Evolutionary conservation across 2,329 filamentous ascomycete species (phyloP).

Genomic region (Microdochium nivale): DNA sequence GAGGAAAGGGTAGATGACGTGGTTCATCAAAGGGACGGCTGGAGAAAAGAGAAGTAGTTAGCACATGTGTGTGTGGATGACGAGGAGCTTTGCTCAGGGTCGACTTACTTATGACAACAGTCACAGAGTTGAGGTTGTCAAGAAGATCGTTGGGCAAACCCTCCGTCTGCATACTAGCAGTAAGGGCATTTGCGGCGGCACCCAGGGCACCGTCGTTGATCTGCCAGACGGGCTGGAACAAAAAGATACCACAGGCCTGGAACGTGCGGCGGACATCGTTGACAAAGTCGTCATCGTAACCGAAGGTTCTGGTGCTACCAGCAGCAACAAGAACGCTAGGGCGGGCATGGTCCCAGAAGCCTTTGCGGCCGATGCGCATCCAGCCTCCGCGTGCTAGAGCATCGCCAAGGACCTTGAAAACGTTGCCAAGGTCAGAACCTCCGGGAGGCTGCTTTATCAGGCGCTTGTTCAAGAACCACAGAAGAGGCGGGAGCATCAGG

Average conservation of each 20-base stretch:
- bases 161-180: conserved; percentile 28
- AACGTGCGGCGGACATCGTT: conserved; percentile 49
- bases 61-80: conserved; percentile 20
- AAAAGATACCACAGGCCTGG: conserved; percentile 43
- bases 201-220: conserved; percentile 30
- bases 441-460: conserved; percentile 50
- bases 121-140: conserved; percentile 33
- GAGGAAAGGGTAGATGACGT: background rate
- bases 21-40: conserved; percentile 1
- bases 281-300: conserved; percentile 54
- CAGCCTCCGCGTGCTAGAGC: conserved; percentile 23
- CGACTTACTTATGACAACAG: conserved; percentile 24
- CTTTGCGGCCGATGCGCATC: conserved; percentile 21
- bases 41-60: conserved; percentile 16
- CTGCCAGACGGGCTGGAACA: conserved; percentile 25
- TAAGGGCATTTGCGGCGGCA: conserved; percentile 29
- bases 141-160: conserved; percentile 34
- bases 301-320: conserved; percentile 26
- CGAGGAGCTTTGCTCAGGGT: conserved; percentile 6
- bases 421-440: conserved; percentile 53
- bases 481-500: conserved; percentile 47
- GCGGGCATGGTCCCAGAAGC: conserved; percentile 44
- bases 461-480: conserved; percentile 46
- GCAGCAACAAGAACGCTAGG: conserved; percentile 38
- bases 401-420: conserved; percentile 25